Evolutionary conservation across 139 green algal genomes (phyloP), one percentile per base, ranked within the genome.

Genomic region (Protoeuglena noctilucae): DNA sequence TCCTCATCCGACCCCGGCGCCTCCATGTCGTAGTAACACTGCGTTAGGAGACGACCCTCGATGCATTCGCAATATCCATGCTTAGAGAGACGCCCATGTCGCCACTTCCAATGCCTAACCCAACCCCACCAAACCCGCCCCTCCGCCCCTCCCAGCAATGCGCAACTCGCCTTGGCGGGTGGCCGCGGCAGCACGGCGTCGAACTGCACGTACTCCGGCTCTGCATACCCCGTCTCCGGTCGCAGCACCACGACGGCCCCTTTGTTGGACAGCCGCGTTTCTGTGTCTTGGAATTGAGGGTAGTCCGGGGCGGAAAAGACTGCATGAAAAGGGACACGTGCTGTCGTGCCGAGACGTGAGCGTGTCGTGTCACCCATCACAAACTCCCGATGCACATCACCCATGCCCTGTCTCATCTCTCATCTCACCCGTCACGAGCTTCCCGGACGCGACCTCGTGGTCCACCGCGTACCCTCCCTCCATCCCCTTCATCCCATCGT

Each of bases 291-390:
- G 24, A 88, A 79, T 64, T 90, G 82, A 1, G 88, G 87, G 69
- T 96, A 96, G 75, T 95, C 82, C 3, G 88, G 86, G 6, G 88
- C 88, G 43, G 50, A 81, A 72, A 94, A 95, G 1, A 96, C 66
- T 48, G 48, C 6, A 14, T 16, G 0, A 40, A 3, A 2, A 23
- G 2, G 21, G 27, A 17, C 30, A 40, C 30, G n/a, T 3, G 3
- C 28, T n/a, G 19, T 4, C 21, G 1, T 46, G 4, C 30, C 22
- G 22, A 19, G 7, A 43, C n/a, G 1, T 29, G 14, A 22, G 24
- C 1, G 1, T 21, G 48, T 19, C 3, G 3, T 3, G 19, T 48
- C 26, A 2, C 25, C 18, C 4, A 17, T 21, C 24, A 49, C 17
- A 40, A 23, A 26, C n/a, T 31, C 18, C 9, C 7, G 16, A 17